phyloP scores from a whole-genome alignment of 345 rosid genomes.

The Syzygium grande region DNA sequence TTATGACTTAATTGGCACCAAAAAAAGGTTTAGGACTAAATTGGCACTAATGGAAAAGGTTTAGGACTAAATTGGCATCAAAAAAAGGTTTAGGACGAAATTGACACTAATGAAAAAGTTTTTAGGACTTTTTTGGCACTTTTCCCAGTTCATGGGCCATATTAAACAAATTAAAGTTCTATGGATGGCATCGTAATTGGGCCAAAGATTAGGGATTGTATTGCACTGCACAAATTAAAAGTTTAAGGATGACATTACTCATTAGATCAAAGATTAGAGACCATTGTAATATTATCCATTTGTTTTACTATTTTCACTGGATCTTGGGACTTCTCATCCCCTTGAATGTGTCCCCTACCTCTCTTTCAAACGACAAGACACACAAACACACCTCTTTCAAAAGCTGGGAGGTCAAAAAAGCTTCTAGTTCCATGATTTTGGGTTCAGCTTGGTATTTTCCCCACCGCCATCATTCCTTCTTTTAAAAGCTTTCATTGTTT shows the following conservation, averaged over 20 bases:
- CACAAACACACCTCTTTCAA: background rate
- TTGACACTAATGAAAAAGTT: no score
- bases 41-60: no score
- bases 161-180: background rate
- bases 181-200: fast-evolving
- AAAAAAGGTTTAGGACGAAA: no score
- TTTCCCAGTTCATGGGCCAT: fast-evolving
- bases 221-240: background rate
- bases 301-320: background rate
- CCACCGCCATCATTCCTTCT: background rate
- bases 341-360: background rate
- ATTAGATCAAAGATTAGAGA: background rate
- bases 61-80: no score
- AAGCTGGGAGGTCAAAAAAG: background rate
- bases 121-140: no score
- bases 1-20: no score
- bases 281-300: background rate
- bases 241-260: fast-evolving
- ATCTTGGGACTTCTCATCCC: background rate
- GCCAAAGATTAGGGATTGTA: fast-evolving
- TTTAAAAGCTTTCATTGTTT: background rate
- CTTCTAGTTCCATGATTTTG: background rate
- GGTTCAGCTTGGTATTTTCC: background rate
- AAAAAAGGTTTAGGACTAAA: no score
- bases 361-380: background rate